Evolutionary conservation across 305 asterid genomes (phyloP).

Genomic region (Fraxinus sp.): DNA sequence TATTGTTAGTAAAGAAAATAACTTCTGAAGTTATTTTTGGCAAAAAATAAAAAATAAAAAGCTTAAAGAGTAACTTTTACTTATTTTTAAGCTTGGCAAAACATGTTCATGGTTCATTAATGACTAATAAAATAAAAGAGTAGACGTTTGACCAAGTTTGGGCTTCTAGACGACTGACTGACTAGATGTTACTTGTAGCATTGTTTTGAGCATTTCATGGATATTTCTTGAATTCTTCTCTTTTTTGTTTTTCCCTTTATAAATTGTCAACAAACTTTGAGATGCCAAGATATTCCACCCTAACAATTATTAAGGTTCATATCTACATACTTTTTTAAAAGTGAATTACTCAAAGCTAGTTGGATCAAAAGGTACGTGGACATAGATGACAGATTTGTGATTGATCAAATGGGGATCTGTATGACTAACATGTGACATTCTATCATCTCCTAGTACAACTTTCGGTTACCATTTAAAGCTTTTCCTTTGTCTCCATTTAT

Average conservation of each 20-base stretch:
- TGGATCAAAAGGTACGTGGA: neutral
- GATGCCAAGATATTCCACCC: neutral
- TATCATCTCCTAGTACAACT: neutral
- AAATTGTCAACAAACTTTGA: neutral
- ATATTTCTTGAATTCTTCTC: neutral
- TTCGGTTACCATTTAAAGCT: neutral
- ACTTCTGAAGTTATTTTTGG: neutral
- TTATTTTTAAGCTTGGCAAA: neutral
- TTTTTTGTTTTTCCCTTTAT: neutral
- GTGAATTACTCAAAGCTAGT: neutral
- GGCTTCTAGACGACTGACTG: neutral
- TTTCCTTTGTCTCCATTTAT: neutral
- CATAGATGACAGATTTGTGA: neutral
- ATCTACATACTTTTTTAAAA: neutral
- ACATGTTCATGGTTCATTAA: neutral
- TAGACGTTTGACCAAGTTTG: neutral
- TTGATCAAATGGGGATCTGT: neutral
- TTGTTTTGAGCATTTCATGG: neutral
- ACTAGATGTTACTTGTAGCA: neutral
- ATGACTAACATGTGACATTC: neutral
- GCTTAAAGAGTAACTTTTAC: neutral
- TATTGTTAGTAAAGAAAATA: neutral
- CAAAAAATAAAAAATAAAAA: neutral
- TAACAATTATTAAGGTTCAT: neutral
- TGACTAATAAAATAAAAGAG: neutral